Evolutionary conservation across 2,329 filamentous ascomycete species (phyloP).

Genomic region (Huntiella moniliformis): DNA sequence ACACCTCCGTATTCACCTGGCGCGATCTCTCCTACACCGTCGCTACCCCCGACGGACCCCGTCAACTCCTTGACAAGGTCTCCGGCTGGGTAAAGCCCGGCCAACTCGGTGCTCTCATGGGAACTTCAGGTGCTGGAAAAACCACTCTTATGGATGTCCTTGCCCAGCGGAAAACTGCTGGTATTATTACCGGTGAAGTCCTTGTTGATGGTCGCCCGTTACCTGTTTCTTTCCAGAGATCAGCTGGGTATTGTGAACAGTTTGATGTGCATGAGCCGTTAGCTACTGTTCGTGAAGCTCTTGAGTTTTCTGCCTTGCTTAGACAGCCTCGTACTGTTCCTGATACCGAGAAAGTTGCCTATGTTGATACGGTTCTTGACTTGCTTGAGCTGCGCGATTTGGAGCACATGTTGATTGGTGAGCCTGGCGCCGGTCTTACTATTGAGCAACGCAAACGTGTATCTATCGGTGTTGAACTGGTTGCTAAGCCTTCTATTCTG

Average conservation of each 20-base stretch:
- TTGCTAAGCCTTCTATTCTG: conserved; percentile 43
- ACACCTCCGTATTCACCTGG: conserved; percentile 56
- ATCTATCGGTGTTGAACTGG: conserved; percentile 42
- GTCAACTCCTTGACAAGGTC: conserved; percentile 56
- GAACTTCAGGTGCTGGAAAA: conserved; percentile 63
- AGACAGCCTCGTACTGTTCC: conserved; percentile 48
- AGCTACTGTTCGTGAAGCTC: conserved; percentile 56
- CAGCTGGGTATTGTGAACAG: conserved; percentile 65
- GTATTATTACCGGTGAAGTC: conserved; percentile 56
- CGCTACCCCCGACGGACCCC: conserved; percentile 35
- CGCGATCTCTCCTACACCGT: conserved; percentile 54
- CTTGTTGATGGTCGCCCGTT: conserved; percentile 55
- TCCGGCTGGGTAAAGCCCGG: conserved; percentile 69
- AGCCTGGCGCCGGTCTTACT: conserved; percentile 32
- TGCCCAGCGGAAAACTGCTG: conserved; percentile 61
- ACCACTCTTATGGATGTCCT: conserved; percentile 71
- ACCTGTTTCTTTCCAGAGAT: conserved; percentile 58
- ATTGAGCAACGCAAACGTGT: conserved; percentile 35
- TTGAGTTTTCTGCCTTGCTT: conserved; percentile 37
- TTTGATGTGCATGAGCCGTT: conserved; percentile 60
- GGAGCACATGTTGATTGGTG: conserved; percentile 28
- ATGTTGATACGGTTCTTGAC: conserved; percentile 64
- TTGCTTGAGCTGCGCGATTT: conserved; percentile 31
- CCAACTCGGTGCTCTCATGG: conserved; percentile 63
- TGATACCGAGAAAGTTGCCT: conserved; percentile 39